Conservation (phyloP, 345 rosid species). For the Camelina laxa region DNA sequence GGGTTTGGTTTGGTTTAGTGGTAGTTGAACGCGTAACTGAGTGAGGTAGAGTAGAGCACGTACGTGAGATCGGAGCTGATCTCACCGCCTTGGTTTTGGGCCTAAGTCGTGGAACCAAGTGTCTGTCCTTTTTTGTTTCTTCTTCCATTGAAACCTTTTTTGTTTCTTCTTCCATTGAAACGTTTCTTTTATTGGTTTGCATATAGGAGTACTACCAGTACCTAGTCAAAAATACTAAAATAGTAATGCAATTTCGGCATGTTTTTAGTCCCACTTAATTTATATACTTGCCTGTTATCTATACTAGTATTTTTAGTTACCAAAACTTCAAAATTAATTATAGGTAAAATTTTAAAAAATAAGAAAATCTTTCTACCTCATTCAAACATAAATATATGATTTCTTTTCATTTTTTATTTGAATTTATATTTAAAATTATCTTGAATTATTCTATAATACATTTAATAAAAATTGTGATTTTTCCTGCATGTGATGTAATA, state of each 20-base stretch:
- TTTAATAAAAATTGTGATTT: no score
- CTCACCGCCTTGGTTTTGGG: background rate
- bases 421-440: no score
- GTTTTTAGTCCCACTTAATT: no score
- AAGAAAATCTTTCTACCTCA: no score
- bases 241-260: conserved; percentile 1
- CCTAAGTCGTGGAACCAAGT: conserved; percentile 19
- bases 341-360: no score
- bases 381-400: no score
- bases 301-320: no score
- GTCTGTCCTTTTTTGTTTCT: background rate
- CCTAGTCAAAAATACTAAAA: background rate
- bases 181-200: conserved; percentile 6
- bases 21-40: background rate
- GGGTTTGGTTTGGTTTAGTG: background rate
- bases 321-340: no score
- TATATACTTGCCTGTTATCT: no score
- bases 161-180: background rate
- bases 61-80: conserved; percentile 2
- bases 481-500: no score
- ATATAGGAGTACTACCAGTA: background rate
- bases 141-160: background rate
- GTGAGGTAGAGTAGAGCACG: background rate
- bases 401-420: no score
- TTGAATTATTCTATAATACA: no score